These are phyloP conservation scores for Elsinoe batatas DNA, from an alignment of 2,329 filamentous ascomycete species.

Conservation along the genomic window DNA sequence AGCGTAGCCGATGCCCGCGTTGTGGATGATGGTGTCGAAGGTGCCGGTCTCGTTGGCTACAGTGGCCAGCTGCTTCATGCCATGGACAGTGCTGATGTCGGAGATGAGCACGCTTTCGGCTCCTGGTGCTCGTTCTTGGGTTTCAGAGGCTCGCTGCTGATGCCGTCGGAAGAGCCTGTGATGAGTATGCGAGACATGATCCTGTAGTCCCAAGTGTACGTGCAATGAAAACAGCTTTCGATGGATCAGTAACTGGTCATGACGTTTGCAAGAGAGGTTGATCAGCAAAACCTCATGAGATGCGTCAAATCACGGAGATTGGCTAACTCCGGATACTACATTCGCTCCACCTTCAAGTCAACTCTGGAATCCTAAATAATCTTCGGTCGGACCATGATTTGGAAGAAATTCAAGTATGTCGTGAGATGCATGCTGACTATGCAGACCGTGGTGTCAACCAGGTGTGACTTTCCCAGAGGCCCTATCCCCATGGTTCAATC, in stretches of 20 bases:
- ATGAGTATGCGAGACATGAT: slow-evolving; percentile 40
- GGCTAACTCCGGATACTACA: not conserved
- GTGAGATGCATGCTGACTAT: too few species aligned
- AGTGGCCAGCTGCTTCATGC: slow-evolving; percentile 42
- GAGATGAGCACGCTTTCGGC: slow-evolving; percentile 43
- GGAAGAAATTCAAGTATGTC: too few species aligned
- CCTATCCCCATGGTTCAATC: not conserved
- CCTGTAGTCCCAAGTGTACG: too few species aligned
- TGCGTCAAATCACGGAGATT: not conserved
- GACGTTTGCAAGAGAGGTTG: not conserved
- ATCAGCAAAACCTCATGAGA: not conserved
- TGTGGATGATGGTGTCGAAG: slow-evolving; percentile 50
- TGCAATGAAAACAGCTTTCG: not conserved
- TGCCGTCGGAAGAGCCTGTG: slow-evolving; percentile 50
- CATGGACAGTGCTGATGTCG: slow-evolving; percentile 43
- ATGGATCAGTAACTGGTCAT: not conserved
- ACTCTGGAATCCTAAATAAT: too few species aligned
- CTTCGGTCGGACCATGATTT: too few species aligned
- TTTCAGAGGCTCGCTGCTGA: slow-evolving; percentile 42
- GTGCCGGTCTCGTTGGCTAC: slow-evolving; percentile 41
- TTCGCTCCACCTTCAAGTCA: too few species aligned
- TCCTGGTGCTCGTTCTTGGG: slow-evolving; percentile 38
- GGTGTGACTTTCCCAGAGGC: too few species aligned
- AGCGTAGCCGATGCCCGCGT: slow-evolving; percentile 42
- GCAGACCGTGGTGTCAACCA: too few species aligned